phyloP scores from a whole-genome alignment of 768 basidiomycete genomes.

The Trametes gibbosa region DNA sequence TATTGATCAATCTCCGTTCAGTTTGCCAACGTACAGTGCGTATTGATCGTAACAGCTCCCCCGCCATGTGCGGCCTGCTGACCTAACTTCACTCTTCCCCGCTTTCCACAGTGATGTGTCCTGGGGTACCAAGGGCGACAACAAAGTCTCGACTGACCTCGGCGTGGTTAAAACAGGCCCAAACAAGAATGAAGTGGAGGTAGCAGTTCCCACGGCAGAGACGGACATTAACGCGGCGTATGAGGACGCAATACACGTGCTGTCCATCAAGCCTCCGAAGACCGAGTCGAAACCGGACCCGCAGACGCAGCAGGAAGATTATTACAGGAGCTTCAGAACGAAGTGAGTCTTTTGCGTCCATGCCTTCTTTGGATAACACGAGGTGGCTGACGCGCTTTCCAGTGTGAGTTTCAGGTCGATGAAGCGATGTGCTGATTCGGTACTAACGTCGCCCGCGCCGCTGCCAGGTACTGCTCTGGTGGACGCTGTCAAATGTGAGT shows the following conservation, averaged over 20 bases:
- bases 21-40: conserved; percentile 79
- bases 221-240: conserved; percentile 89
- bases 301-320: conserved; percentile 74
- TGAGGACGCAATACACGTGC: conserved; percentile 84
- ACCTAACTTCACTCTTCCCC: not conserved
- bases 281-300: conserved; percentile 60
- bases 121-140: conserved; percentile 96
- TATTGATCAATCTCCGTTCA: conserved; percentile 26
- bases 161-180: conserved; percentile 71
- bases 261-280: conserved; percentile 77
- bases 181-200: conserved; percentile 83
- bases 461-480: conserved; percentile 69
- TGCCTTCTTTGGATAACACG: not conserved
- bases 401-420: conserved; percentile 29
- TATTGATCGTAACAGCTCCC: not conserved
- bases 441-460: conserved; percentile 14
- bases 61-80: not conserved
- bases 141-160: conserved; percentile 80
- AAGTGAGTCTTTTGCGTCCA: conserved; percentile 43
- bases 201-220: conserved; percentile 79
- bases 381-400: conserved; percentile 18
- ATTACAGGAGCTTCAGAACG: conserved; percentile 86
- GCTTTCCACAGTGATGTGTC: conserved; percentile 64
- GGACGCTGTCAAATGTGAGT: conserved; percentile 83
- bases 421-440: conserved; percentile 8